Base-by-base conservation (phyloP, 805 yeast species). In the Candida mattraensis region DNA sequence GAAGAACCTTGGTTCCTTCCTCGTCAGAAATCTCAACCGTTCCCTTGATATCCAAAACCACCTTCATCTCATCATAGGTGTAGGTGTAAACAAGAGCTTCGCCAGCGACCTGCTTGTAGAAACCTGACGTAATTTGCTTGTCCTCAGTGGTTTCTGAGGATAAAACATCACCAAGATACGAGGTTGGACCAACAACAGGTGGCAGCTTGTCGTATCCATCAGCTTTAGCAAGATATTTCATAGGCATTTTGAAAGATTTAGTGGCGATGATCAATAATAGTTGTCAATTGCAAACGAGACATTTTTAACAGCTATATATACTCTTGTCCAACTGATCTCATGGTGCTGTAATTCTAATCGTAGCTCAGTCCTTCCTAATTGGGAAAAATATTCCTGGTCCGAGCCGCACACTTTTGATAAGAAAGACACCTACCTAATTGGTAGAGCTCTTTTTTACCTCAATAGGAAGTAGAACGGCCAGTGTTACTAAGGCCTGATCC, bases 21-120 rank as follows among this genome's bases (percentile, higher is more conserved):
- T 77, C 82, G 49, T 80, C 87, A 35, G 75, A 50, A 50, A 81
- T 70, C 35, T 66, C 63, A 64, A 74, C 76, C 45, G 74, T 78
- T 49, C 85, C 86, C 46, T 68, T 74, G 35, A 76, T 74, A 54
- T 80, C 87, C 45, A 80, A 66, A 51, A 80, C 73, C 47, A 80
- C 66, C 64, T 80, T 80, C 75, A 77, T 72, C 64, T 78, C 87
- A 54, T 80, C 83, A 61, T 78, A 74, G 47, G 61, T 57, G 63
- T 80, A 80, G 35, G 66, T 63, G 72, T 77, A 80, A 11, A 74
- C 82, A 54, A 80, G 71, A 34, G 82, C 77, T 51, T 74, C 78
- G 37, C 86, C 86, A 39, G 66, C 61, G 54, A 76, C 80, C 63
- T 79, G 85, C 54, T 67, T 71, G 70, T 68, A 81, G 66, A 81